Evolutionary conservation across 2,329 filamentous ascomycete species (phyloP).

Genomic region (Fusarium clavum): DNA sequence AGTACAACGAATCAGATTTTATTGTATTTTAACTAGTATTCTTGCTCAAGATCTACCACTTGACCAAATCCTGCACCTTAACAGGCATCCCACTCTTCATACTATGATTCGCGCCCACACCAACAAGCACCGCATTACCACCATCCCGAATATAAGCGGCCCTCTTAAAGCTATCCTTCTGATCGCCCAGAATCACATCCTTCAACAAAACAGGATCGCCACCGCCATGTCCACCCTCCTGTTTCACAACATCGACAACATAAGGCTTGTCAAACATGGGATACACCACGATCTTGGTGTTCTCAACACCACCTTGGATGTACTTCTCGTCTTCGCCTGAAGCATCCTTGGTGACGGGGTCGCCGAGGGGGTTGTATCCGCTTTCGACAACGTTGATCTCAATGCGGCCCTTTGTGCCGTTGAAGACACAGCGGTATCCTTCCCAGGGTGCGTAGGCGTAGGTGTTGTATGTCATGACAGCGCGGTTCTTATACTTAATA

Average conservation of each 20-base stretch:
- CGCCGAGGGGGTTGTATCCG: constrained; percentile 69
- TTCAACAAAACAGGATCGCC: constrained; percentile 66
- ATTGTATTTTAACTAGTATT: no score
- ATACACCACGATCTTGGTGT: constrained; percentile 61
- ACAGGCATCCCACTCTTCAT: constrained; percentile 52
- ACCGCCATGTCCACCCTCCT: constrained; percentile 68
- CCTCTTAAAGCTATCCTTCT: constrained; percentile 62
- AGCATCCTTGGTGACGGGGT: constrained; percentile 58
- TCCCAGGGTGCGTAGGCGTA: constrained; percentile 73
- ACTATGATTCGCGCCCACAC: constrained; percentile 68
- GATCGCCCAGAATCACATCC: constrained; percentile 65
- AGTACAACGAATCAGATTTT: no score
- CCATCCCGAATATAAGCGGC: constrained; percentile 70
- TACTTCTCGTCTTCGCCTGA: constrained; percentile 52
- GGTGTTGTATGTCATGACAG: constrained; percentile 68
- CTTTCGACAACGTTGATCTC: constrained; percentile 72
- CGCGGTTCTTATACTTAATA: constrained; percentile 66
- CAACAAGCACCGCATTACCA: constrained; percentile 68
- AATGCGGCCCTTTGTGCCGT: constrained; percentile 67
- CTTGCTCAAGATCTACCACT: constrained; percentile 17
- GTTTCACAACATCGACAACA: constrained; percentile 64
- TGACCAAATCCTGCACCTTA: constrained; percentile 40
- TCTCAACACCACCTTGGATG: constrained; percentile 45
- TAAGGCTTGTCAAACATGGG: constrained; percentile 67
- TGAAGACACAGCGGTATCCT: constrained; percentile 68